These are phyloP conservation scores for Corynespora cassiicola DNA, from an alignment of 2,329 filamentous ascomycete genomes.

Conservation along the genomic window DNA sequence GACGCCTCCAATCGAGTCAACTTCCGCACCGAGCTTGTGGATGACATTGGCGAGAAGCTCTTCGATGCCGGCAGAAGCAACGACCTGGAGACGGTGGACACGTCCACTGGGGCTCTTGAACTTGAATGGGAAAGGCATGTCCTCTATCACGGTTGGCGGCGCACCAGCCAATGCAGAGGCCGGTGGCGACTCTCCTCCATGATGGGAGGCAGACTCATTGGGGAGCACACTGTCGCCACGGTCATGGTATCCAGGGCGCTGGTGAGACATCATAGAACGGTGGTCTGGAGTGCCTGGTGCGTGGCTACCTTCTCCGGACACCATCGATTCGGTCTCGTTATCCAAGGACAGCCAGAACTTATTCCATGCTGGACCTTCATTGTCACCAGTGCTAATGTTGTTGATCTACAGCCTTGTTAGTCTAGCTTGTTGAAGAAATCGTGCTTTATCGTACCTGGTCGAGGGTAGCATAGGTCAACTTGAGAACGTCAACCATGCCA, in stretches of 20 bases:
- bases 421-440: conserved; percentile 1
- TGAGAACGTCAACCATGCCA: conserved; percentile 98
- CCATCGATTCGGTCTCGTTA: conserved; percentile 92
- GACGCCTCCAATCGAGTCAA: conserved; percentile 81
- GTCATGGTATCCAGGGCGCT: conserved; percentile 65
- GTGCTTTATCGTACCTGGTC: conserved; percentile 72
- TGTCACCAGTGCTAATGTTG: conserved; percentile 86
- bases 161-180: conserved; percentile 69
- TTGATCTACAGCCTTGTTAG: conserved; percentile 65
- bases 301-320: conserved; percentile 87
- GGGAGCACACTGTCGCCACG: conserved; percentile 86
- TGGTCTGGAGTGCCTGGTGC: conserved; percentile 69
- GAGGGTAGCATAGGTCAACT: conserved; percentile 95
- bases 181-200: conserved; percentile 77
- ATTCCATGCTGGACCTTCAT: conserved; percentile 97
- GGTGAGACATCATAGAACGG: conserved; percentile 81
- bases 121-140: conserved; percentile 93
- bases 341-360: conserved; percentile 99
- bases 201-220: conserved; percentile 92
- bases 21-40: conserved; percentile 83
- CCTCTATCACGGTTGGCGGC: conserved; percentile 61
- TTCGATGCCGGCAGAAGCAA: conserved; percentile 78
- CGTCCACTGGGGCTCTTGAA: conserved; percentile 97
- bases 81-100: conserved; percentile 88
- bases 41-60: conserved; percentile 79